Conservation (phyloP, 495 filamentous ascomycete species). For the Trichoderma reesei region DNA sequence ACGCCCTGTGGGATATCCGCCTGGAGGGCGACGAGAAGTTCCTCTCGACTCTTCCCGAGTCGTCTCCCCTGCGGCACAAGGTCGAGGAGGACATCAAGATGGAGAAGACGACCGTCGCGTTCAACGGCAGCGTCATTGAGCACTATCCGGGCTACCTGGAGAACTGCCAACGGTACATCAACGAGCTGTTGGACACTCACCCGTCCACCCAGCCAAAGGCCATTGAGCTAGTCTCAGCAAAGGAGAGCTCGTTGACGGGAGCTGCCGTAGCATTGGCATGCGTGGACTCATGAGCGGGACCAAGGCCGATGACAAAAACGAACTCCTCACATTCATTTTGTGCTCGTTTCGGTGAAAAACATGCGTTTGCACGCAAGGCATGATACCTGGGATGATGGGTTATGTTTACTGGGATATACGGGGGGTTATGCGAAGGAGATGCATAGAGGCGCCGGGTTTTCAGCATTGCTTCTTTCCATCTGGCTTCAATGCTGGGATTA, state of each 20-base stretch:
- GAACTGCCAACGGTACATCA: slow-evolving; percentile 41
- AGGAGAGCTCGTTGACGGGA: slow-evolving; percentile 52
- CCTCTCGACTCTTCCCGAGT: neutral
- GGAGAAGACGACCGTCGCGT: slow-evolving; percentile 41
- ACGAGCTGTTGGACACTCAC: slow-evolving; percentile 30
- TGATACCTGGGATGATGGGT: slow-evolving; percentile 12
- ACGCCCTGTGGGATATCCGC: slow-evolving; percentile 51
- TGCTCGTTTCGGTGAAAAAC: neutral
- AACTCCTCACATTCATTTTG: slow-evolving; percentile 10
- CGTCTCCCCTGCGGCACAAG: slow-evolving; percentile 16
- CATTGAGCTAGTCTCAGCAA: slow-evolving; percentile 44
- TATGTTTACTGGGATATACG: neutral
- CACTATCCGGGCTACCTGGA: slow-evolving; percentile 49
- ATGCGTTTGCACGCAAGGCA: neutral
- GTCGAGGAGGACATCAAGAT: slow-evolving; percentile 20
- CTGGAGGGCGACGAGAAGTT: slow-evolving; percentile 32
- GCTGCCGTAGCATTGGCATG: slow-evolving; percentile 51
- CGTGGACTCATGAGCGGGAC: slow-evolving; percentile 16
- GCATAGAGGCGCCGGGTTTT: slow-evolving; percentile 11
- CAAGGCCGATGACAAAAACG: slow-evolving; percentile 8
- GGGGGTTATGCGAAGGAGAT: neutral
- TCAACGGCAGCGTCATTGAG: slow-evolving; percentile 56
- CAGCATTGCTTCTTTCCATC: slow-evolving; percentile 9
- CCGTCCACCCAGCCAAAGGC: slow-evolving; percentile 21
- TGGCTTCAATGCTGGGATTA: neutral